A percentile compares a stretch with the other conserved stretches of the same genome.
Evolutionary conservation across 192 early-diverging fungal genomes (phyloP).

Genomic region (Chytriomyces sp.): DNA sequence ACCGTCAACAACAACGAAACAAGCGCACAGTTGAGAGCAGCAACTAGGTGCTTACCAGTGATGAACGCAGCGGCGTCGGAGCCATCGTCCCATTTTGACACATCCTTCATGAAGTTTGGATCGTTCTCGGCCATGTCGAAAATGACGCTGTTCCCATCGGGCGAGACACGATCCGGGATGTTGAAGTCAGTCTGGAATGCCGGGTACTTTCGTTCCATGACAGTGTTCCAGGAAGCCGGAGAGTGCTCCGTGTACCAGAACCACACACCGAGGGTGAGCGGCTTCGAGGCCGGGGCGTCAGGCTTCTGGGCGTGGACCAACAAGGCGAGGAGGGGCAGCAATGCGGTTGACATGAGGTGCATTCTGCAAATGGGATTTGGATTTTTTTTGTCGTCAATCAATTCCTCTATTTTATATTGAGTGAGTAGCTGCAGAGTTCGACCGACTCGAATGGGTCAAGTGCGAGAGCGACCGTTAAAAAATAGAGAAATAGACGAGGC

Average conservation of each 20-base stretch:
- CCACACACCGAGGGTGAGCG: conserved; percentile 31
- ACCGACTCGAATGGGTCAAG: no score
- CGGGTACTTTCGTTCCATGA: not conserved
- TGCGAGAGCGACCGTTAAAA: no score
- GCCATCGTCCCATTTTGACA: conserved; percentile 59
- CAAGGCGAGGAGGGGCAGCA: no score
- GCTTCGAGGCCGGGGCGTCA: conserved; percentile 15
- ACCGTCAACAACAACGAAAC: not conserved
- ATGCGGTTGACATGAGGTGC: no score
- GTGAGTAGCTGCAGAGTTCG: no score
- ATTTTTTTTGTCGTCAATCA: no score
- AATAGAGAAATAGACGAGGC: no score
- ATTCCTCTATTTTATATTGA: no score
- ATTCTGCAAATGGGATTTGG: no score
- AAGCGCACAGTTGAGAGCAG: not conserved
- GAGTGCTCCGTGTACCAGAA: conserved; percentile 39
- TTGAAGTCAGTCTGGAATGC: not conserved
- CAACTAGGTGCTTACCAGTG: not conserved
- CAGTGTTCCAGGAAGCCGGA: not conserved
- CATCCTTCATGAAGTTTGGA: conserved; percentile 38
- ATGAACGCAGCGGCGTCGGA: conserved; percentile 4
- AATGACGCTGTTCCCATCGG: not conserved
- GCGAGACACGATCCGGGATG: not conserved
- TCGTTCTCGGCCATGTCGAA: conserved; percentile 9
- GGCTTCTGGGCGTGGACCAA: no score